Evolutionary conservation across 306 rosid species (phyloP).

Genomic region (Bauhinia variegata): DNA sequence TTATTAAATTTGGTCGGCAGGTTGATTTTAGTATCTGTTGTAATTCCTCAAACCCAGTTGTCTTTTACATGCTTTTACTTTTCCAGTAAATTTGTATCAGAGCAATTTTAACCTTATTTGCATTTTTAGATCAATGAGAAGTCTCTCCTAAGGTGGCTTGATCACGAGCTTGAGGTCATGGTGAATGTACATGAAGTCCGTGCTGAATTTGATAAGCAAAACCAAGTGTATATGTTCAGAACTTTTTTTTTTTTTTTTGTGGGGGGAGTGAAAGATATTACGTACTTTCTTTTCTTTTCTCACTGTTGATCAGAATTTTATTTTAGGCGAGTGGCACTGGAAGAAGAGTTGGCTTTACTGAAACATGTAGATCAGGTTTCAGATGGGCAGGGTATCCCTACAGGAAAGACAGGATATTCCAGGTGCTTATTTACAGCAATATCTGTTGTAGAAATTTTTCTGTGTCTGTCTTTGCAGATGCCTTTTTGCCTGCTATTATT

Average conservation of each 20-base stretch:
- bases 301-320: conserved; percentile 34
- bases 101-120: conserved; percentile 27
- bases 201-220: conserved; percentile 68
- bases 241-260: conserved; percentile 3
- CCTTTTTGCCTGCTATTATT: conserved; percentile 29
- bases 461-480: conserved; percentile 15
- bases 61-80: not conserved
- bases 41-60: not conserved
- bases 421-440: conserved; percentile 40
- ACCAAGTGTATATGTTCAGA: conserved; percentile 59
- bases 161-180: conserved; percentile 80
- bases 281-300: conserved; percentile 15
- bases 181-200: conserved; percentile 81
- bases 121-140: conserved; percentile 64
- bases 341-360: conserved; percentile 63
- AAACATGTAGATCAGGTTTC: conserved; percentile 61
- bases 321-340: conserved; percentile 63
- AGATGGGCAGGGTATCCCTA: conserved; percentile 46
- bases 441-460: conserved; percentile 2
- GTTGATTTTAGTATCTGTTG: conserved; percentile 26
- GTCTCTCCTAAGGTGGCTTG: conserved; percentile 72
- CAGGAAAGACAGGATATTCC: conserved; percentile 54
- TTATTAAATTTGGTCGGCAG: conserved; percentile 20
- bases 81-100: conserved; percentile 7
- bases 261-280: not conserved